Evolutionary conservation across 495 filamentous ascomycete genomes (phyloP).

Genomic region (Aspergillus nidulans): DNA sequence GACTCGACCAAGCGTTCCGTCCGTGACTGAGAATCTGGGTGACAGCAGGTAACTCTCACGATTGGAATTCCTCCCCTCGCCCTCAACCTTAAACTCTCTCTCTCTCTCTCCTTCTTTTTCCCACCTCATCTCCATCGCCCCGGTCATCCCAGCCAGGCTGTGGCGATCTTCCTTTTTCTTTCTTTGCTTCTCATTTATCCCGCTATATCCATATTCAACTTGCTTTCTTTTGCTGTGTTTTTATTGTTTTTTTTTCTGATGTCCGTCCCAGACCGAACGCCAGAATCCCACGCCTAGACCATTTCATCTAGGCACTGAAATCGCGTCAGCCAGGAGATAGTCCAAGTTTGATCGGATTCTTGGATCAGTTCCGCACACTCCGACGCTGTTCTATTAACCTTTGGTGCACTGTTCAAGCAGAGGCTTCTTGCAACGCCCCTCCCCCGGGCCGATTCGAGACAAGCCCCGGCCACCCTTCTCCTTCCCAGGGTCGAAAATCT

Average conservation of each 20-base stretch:
- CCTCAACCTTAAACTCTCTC: slow-evolving; percentile 6
- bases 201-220: not conserved
- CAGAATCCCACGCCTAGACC: slow-evolving; percentile 19
- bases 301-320: slow-evolving; percentile 21
- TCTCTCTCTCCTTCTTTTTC: slow-evolving; percentile 4
- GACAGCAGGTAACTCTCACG: not conserved
- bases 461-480: slow-evolving; percentile 1
- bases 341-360: slow-evolving; percentile 14
- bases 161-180: slow-evolving; percentile 17
- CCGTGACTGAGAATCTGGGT: not conserved
- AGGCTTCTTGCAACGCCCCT: slow-evolving; percentile 7
- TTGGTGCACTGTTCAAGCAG: slow-evolving; percentile 2
- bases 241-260: slow-evolving; percentile 11
- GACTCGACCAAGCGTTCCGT: not conserved
- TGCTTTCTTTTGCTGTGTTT: slow-evolving; percentile 13
- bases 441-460: slow-evolving; percentile 17
- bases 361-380: not conserved
- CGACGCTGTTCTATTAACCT: slow-evolving; percentile 15
- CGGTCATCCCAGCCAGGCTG: slow-evolving; percentile 13
- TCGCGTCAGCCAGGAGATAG: slow-evolving; percentile 22
- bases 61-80: slow-evolving; percentile 7
- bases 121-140: not conserved
- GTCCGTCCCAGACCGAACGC: slow-evolving; percentile 13
- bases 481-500: slow-evolving; percentile 4
- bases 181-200: slow-evolving; percentile 7